Base-by-base conservation (phyloP, 2,329 filamentous ascomycete species). In the Colletotrichum coccodes region DNA sequence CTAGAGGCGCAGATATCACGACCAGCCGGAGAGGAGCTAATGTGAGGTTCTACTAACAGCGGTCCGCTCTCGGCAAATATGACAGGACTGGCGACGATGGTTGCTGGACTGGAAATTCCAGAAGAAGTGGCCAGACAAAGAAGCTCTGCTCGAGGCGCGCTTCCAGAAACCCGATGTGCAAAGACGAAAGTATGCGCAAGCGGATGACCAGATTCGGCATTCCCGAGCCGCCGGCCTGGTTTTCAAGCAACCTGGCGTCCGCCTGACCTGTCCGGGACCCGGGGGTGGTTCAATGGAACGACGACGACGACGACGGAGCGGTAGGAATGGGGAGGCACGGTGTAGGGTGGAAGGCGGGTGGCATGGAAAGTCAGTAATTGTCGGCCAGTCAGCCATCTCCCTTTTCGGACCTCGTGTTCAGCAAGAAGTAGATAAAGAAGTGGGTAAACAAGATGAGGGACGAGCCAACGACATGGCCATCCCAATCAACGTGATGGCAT, bases 321-420 rank as follows among this genome's bases (percentile, higher is more conserved):
- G 32, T 7, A 32, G 23, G 42, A n/a, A 18, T 40, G 1, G 18
- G 2, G 44, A 36, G 28, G 28, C 38, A 30, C 26, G 34, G 23
- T 44, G 50, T 26, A 44, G 23, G 53, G 38, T 12, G 53, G 46
- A 16, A 6, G 21, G 56, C 30, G 42, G 42, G 32, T 44, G 42
- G 42, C 36, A 54, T 47, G 50, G n/a, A 53, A 46, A 46, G n/a
- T n/a, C 26, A 60, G 32, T n/a, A 57, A 54, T 60, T 36, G 32
- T 40, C 57, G 44, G 28, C 65, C 61, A 57, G 49, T 59, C 60
- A 40, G 64, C 49, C 60, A 28, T 18, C 26, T 42, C 42, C 47
- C 32, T 23, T 60, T 58, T 36, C 42, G 11, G 21, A 56, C 21
- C 65, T 65, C 61, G 65, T 68, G 65, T 60, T 60, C 40, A 30